Evolutionary conservation across 2,329 filamentous ascomycete genomes (phyloP).

Genomic region (Aspergillus novoparasiticus): DNA sequence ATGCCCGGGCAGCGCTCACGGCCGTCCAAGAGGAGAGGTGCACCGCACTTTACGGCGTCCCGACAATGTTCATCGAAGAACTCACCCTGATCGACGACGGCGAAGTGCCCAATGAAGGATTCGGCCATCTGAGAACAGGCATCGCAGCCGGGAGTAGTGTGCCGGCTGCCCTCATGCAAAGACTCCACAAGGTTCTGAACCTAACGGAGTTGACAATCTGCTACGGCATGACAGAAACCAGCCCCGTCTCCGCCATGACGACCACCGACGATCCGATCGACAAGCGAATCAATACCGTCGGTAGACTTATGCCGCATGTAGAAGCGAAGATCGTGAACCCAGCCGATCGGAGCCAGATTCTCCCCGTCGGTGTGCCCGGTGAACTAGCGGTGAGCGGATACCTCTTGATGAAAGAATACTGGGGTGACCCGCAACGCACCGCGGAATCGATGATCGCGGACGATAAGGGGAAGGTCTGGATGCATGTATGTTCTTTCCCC

Average conservation of each 20-base stretch:
- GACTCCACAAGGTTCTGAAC: conserved; percentile 71
- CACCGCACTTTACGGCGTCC: conserved; percentile 81
- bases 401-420: conserved; percentile 89
- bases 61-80: conserved; percentile 92
- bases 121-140: conserved; percentile 75
- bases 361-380: conserved; percentile 69
- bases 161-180: conserved; percentile 70
- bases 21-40: conserved; percentile 64
- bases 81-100: conserved; percentile 71
- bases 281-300: conserved; percentile 75
- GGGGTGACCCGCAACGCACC: conserved; percentile 71
- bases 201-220: conserved; percentile 85
- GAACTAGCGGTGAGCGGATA: conserved; percentile 86
- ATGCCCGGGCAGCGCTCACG: conserved; percentile 70
- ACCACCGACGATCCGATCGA: conserved; percentile 71
- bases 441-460: conserved; percentile 66
- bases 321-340: conserved; percentile 76
- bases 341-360: conserved; percentile 57
- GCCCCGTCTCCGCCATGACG: conserved; percentile 73
- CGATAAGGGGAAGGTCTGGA: conserved; percentile 69
- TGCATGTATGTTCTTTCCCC: conserved; percentile 56
- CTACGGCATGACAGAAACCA: conserved; percentile 96
- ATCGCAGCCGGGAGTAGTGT: conserved; percentile 89
- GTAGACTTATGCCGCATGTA: conserved; percentile 82
- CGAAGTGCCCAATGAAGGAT: conserved; percentile 53